phyloP scores from a whole-genome alignment of 2,329 filamentous ascomycete species.

The Penicillium verrucosum region DNA sequence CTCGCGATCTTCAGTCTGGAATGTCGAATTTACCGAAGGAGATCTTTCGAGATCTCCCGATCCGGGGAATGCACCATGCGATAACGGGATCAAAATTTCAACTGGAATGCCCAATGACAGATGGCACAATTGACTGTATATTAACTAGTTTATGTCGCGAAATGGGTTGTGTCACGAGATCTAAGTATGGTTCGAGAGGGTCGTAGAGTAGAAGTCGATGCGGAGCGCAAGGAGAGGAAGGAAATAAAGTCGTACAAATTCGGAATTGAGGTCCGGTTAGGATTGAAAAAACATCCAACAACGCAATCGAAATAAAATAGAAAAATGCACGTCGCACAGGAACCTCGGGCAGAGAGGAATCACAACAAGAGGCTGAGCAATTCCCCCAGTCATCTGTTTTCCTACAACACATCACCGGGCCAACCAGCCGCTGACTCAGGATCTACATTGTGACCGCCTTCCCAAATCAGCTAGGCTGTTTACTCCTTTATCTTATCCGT shows the following conservation, averaged over 20 bases:
- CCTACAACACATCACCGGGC: conserved; percentile 40
- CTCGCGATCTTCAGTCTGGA: conserved; percentile 32
- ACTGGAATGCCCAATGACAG: conserved; percentile 15
- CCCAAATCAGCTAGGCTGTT: background rate
- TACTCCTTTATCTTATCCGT: background rate
- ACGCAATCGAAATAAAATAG: conserved; percentile 8
- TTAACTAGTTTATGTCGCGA: background rate
- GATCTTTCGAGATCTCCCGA: conserved; percentile 46
- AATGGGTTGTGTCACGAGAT: background rate
- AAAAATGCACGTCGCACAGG: conserved; percentile 15
- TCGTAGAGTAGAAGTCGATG: conserved; percentile 1
- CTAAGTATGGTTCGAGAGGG: background rate
- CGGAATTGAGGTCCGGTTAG: background rate
- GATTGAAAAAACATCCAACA: conserved; percentile 14
- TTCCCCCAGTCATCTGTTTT: conserved; percentile 38
- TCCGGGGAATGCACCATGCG: conserved; percentile 45
- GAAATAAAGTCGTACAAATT: conserved; percentile 12
- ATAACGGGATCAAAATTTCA: conserved; percentile 14
- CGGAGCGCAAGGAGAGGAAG: background rate
- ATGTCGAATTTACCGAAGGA: conserved; percentile 40
- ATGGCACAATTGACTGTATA: background rate
- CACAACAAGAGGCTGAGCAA: conserved; percentile 26
- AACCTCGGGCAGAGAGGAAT: conserved; percentile 6
- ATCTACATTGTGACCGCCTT: conserved; percentile 22
- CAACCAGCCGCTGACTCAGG: conserved; percentile 35